Evolutionary conservation across 768 basidiomycete species (phyloP).

Genomic region (Xerocomellus intermedius): DNA sequence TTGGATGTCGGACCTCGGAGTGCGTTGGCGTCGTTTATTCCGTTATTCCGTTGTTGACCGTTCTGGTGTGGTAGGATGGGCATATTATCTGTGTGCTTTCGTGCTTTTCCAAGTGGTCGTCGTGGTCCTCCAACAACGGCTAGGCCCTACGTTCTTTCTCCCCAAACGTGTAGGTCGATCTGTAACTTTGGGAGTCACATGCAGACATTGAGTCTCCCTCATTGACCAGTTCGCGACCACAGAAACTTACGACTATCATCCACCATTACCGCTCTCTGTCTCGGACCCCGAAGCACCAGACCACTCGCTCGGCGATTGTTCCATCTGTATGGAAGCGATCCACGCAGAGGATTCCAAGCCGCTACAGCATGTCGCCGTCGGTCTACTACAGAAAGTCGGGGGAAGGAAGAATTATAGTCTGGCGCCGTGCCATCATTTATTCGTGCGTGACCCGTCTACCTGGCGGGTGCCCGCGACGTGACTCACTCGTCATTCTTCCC

Average conservation of each 20-base stretch:
- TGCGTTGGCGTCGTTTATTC: constrained; percentile 35
- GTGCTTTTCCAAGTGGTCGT: constrained; percentile 61
- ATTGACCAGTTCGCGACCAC: constrained; percentile 51
- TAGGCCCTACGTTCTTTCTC: constrained; percentile 86
- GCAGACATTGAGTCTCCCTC: not conserved
- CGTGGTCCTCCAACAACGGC: constrained; percentile 66
- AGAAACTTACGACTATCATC: constrained; percentile 84
- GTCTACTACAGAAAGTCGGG: constrained; percentile 37
- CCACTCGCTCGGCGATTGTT: constrained; percentile 79
- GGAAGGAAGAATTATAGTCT: constrained; percentile 72
- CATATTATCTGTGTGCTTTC: constrained; percentile 56
- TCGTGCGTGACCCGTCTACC: constrained; percentile 48
- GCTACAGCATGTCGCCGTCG: constrained; percentile 34
- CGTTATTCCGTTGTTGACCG: not conserved
- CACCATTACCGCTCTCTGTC: constrained; percentile 53
- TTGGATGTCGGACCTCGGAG: constrained; percentile 75
- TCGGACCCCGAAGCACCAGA: constrained; percentile 75
- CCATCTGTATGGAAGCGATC: constrained; percentile 93
- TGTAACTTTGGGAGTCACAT: not conserved
- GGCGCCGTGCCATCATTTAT: constrained; percentile 87
- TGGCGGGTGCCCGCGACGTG: not conserved
- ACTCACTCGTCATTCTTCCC: not conserved
- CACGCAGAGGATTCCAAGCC: constrained; percentile 45
- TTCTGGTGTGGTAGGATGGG: constrained; percentile 51
- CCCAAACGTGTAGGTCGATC: constrained; percentile 54